Conservation (phyloP, 106 monocot genomes). For the Dactylorhiza incarnata region DNA sequence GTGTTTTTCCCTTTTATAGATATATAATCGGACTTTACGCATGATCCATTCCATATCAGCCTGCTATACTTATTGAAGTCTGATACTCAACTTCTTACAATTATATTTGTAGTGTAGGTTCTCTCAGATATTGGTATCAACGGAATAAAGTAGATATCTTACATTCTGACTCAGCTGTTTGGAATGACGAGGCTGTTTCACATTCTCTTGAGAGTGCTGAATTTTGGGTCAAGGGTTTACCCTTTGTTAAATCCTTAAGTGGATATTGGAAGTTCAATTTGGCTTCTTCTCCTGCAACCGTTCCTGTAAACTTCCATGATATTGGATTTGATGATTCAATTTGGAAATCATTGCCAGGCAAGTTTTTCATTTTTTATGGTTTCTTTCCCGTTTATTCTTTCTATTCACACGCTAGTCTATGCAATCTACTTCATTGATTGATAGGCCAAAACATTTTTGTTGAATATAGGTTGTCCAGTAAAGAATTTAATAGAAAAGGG, state of each 20-base stretch:
- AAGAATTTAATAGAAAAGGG: neutral
- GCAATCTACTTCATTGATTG: neutral
- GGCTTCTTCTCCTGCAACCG: conserved; percentile 40
- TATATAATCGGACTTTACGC: too few species aligned
- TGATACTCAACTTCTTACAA: neutral
- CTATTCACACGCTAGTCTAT: neutral
- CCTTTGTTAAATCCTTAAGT: conserved; percentile 71
- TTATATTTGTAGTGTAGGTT: conserved; percentile 33
- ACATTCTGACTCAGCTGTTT: conserved; percentile 48
- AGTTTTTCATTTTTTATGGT: conserved; percentile 13
- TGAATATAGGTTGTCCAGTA: neutral
- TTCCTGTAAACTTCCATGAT: conserved; percentile 61
- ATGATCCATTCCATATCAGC: neutral
- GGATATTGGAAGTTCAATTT: conserved; percentile 88
- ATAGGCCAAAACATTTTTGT: neutral
- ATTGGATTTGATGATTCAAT: conserved; percentile 62
- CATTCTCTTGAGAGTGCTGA: conserved; percentile 77
- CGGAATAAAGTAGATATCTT: conserved; percentile 62
- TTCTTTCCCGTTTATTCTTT: neutral
- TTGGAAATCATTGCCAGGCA: conserved; percentile 84
- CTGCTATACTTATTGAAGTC: neutral
- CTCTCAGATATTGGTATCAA: conserved; percentile 81
- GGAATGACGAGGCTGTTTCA: conserved; percentile 84
- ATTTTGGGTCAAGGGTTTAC: conserved; percentile 75
- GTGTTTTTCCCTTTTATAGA: too few species aligned